A percentile compares a stretch with the other conserved stretches of the same genome.
phyloP scores from a whole-genome alignment of 31 red algal genomes.

The Endocladia muricata region DNA sequence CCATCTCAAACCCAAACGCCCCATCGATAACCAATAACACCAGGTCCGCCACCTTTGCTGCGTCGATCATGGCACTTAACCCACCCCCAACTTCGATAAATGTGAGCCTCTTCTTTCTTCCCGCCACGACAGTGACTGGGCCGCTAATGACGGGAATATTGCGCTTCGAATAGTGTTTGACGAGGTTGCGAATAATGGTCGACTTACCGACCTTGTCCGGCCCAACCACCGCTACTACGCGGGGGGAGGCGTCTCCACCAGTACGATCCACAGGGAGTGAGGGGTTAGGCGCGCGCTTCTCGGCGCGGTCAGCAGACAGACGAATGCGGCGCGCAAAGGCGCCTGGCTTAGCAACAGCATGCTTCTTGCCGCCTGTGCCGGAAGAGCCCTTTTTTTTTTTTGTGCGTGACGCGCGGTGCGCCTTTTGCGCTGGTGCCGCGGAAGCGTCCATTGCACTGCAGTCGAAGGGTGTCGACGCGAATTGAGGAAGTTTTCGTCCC shows the following conservation, averaged over 20 bases:
- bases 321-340: conserved; percentile 72
- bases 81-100: conserved; percentile 90
- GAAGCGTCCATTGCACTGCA: conserved; percentile 51
- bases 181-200: conserved; percentile 89
- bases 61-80: conserved; percentile 93
- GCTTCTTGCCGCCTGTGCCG: conserved; percentile 52
- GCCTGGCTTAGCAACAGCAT: conserved; percentile 74
- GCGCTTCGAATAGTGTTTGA: conserved; percentile 90
- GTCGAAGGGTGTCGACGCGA: too few relatives aligned
- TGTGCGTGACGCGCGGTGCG: conserved; percentile 55
- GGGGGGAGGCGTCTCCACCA: conserved; percentile 65
- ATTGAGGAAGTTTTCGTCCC: too few relatives aligned
- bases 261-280: conserved; percentile 46
- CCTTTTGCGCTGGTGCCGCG: conserved; percentile 41
- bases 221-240: conserved; percentile 91
- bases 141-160: conserved; percentile 73
- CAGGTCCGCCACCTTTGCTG: conserved; percentile 97
- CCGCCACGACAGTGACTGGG: conserved; percentile 86
- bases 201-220: conserved; percentile 84
- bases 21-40: conserved; percentile 92
- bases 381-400: conserved; percentile 34
- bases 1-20: conserved; percentile 97
- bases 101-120: conserved; percentile 72
- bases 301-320: conserved; percentile 70
- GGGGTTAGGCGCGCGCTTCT: conserved; percentile 75